Base-by-base conservation (phyloP, 148 eudicot species). In the Rhododendron henanense region DNA sequence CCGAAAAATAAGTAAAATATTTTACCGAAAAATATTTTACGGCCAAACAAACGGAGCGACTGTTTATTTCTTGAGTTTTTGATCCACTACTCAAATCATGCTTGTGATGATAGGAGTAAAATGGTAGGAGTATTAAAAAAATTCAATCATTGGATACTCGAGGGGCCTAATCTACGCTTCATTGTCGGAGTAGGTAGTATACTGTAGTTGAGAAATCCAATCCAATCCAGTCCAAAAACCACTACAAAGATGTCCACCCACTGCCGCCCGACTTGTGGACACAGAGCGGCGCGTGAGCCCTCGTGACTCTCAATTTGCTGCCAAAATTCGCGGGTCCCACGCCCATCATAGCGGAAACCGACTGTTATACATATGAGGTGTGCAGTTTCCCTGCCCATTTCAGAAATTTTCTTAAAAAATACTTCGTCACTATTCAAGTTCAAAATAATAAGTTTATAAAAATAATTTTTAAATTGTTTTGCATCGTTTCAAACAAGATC, bases 261-360 rank as follows among this genome's bases (percentile, higher is more conserved):
- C 33, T 82, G 84, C 75, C 45, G 14, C 53, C 51, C 18, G 15
- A 35, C 41, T 14, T 5, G 33, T 10, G 19, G 84, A 82, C 84
- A 82, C 75, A 5, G 8, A 82, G 84, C 74, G 84, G 75, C 84
- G 84, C 33, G 73, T 61, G 84, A 82, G 50, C 28, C 82, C 73
- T 82, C 84, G 84, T 18, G 51, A 77, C 4, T 21, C 80, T 71
- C 41, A 71, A 35, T 10, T 15, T 13, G 41, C 7, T 33, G 2
- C 41, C 41, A 71, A 31, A 71, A 31, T 33, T 71, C 9, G 9
- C 18, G 76, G 76, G 39, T 14, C 76, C 76, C 76, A 10, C 74
- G 16, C 19, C 76, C 37, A 1, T 71, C 2, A 33, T 15, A 71
- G 35, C 35, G 2, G 15, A 67, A 65, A n/a, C 69, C 13, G 13